phyloP scores from a whole-genome alignment of 2,329 filamentous ascomycete genomes.

The Knufia petricola region DNA sequence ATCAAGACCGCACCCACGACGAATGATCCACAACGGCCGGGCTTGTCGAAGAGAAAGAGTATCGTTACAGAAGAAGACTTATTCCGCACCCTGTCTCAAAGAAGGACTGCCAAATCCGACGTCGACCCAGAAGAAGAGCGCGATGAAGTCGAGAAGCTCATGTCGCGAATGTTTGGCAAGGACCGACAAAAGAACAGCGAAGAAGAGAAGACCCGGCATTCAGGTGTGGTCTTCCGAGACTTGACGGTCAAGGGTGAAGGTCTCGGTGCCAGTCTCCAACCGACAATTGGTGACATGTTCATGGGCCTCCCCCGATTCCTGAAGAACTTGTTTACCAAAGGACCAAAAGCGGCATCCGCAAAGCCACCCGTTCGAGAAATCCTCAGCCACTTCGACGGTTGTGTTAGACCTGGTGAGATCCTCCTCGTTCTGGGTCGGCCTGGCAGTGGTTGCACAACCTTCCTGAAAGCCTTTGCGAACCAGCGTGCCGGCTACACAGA shows the following conservation, averaged over 20 bases:
- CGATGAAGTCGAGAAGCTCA: slow-evolving; percentile 32
- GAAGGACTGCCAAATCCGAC: slow-evolving; percentile 17
- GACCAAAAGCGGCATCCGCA: slow-evolving; percentile 24
- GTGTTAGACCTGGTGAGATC: slow-evolving; percentile 64
- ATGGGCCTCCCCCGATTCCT: slow-evolving; percentile 40
- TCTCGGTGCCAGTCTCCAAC: slow-evolving; percentile 52
- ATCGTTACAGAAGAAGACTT: slow-evolving; percentile 18
- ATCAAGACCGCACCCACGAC: slow-evolving; percentile 8
- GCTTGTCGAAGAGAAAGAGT: slow-evolving; percentile 11
- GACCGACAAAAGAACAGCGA: slow-evolving; percentile 56
- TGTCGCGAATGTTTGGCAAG: slow-evolving; percentile 62
- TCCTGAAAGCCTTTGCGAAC: slow-evolving; percentile 62
- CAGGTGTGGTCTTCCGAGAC: slow-evolving; percentile 60
- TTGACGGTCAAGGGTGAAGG: slow-evolving; percentile 62
- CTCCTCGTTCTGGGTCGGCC: slow-evolving; percentile 58
- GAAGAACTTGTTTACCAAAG: slow-evolving; percentile 34
- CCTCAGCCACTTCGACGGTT: slow-evolving; percentile 55
- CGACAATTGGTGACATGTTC: slow-evolving; percentile 48
- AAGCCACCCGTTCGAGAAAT: slow-evolving; percentile 53
- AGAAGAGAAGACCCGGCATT: slow-evolving; percentile 59
- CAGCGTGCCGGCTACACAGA: slow-evolving; percentile 49
- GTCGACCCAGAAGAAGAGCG: slow-evolving; percentile 18
- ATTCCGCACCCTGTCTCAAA: slow-evolving; percentile 18
- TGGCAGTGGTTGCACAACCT: slow-evolving; percentile 60
- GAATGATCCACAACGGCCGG: slow-evolving; percentile 12